A percentile compares a stretch with the other conserved stretches of the same genome.
Evolutionary conservation across 2,329 filamentous ascomycete species (phyloP).

Genomic region (Magnaporthales sp.): DNA sequence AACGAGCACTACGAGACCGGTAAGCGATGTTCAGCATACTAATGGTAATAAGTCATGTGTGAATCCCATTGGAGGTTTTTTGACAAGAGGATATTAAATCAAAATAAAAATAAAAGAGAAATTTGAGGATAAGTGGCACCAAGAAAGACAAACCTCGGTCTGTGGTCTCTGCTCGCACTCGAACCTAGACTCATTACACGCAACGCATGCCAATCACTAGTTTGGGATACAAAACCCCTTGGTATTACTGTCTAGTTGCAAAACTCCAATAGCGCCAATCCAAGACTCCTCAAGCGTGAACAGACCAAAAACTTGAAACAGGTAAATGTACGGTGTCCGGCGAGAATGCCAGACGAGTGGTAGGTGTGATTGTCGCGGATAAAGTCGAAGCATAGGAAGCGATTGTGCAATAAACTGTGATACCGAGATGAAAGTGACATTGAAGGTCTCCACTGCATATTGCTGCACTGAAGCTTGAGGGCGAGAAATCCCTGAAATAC

Average conservation of each 20-base stretch:
- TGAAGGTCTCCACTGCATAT: not conserved
- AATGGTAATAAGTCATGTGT: too few relatives aligned
- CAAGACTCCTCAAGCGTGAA: slow-evolving; percentile 1
- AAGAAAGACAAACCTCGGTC: too few relatives aligned
- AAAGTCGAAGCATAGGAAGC: not conserved
- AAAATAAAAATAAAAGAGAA: too few relatives aligned
- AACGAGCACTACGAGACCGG: too few relatives aligned
- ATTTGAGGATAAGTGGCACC: too few relatives aligned
- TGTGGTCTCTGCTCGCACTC: not conserved
- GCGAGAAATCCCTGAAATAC: not conserved
- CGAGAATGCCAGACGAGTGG: not conserved
- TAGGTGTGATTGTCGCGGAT: not conserved
- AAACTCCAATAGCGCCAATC: slow-evolving; percentile 1
- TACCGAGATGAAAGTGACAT: not conserved
- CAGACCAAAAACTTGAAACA: not conserved
- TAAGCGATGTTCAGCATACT: too few relatives aligned
- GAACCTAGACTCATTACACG: not conserved
- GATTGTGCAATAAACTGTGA: not conserved
- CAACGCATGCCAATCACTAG: not conserved
- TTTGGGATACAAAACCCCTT: not conserved
- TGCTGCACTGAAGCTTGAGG: not conserved
- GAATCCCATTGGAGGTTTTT: too few relatives aligned
- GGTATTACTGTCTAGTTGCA: not conserved
- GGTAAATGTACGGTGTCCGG: not conserved
- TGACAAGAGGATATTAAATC: too few relatives aligned